These are phyloP conservation scores for Plectosphaerella cucumerina DNA, from an alignment of 2,329 filamentous ascomycete species.

Conservation along the genomic window DNA sequence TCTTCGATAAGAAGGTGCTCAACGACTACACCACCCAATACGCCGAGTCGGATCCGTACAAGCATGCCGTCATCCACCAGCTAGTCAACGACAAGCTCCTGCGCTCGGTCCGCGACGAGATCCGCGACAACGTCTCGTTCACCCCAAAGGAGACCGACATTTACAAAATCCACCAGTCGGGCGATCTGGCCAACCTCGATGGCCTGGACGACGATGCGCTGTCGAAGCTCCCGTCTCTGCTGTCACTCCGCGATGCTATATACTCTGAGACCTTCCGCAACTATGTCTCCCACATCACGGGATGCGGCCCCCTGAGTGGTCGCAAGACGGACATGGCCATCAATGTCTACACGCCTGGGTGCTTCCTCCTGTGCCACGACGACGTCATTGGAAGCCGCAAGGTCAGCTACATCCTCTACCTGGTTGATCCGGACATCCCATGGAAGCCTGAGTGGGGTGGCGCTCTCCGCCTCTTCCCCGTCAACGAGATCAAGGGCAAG, in stretches of 20 bases:
- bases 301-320: slow-evolving; percentile 81
- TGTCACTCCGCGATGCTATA: slow-evolving; percentile 86
- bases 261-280: slow-evolving; percentile 87
- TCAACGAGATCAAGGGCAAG: slow-evolving; percentile 57
- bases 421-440: slow-evolving; percentile 84
- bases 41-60: slow-evolving; percentile 68
- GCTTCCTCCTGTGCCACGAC: slow-evolving; percentile 93
- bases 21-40: slow-evolving; percentile 58
- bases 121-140: slow-evolving; percentile 86
- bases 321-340: slow-evolving; percentile 99
- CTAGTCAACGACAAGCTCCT: slow-evolving; percentile 79
- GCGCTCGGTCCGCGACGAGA: slow-evolving; percentile 81
- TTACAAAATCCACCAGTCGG: slow-evolving; percentile 98
- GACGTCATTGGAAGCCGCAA: slow-evolving; percentile 97
- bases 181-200: slow-evolving; percentile 93
- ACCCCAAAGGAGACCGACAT: slow-evolving; percentile 99
- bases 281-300: slow-evolving; percentile 83
- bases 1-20: slow-evolving; percentile 59
- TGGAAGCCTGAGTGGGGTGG: slow-evolving; percentile 95
- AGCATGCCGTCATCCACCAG: slow-evolving; percentile 82
- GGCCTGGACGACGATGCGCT: slow-evolving; percentile 85
- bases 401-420: slow-evolving; percentile 94
- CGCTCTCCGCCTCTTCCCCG: slow-evolving; percentile 81
- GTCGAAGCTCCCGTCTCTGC: slow-evolving; percentile 80
- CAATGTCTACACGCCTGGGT: slow-evolving; percentile 96